Evolutionary conservation across 306 rosid genomes (phyloP).

Genomic region (Quercus cerris): DNA sequence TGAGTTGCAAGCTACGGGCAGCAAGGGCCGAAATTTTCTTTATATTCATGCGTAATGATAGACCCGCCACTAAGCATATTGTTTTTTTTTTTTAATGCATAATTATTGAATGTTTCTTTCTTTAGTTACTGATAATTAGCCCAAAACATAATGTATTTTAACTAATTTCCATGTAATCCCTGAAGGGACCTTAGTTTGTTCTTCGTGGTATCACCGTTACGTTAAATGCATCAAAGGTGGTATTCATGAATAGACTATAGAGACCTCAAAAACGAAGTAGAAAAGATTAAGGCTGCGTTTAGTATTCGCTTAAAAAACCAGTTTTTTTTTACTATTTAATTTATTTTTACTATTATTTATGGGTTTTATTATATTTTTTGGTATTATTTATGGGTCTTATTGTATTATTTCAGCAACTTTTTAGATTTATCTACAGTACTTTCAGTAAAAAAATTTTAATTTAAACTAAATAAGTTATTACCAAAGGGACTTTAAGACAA

Average conservation of each 20-base stretch:
- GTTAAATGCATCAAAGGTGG: no score
- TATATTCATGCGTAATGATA: no score
- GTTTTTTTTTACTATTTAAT: no score
- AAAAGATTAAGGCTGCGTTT: no score
- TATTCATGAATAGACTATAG: no score
- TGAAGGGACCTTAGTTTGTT: neutral
- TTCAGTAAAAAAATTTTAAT: no score
- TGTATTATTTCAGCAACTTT: fast-evolving
- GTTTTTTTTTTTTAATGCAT: neutral
- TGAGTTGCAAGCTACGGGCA: no score
- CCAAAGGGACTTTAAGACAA: fast-evolving
- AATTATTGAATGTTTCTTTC: neutral
- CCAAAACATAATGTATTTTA: neutral
- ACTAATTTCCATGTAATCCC: neutral
- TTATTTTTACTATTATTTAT: no score
- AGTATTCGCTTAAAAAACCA: fast-evolving
- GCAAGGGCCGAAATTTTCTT: no score
- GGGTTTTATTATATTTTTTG: fast-evolving
- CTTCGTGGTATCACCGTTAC: no score
- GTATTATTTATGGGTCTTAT: fast-evolving
- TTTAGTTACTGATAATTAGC: neutral
- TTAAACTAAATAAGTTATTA: fast-evolving
- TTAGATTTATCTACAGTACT: fast-evolving
- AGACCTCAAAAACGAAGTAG: no score
- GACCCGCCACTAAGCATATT: no score